Percentiles rank a stretch among this genome's conserved stretches.
Evolutionary conservation across 2,329 filamentous ascomycete genomes (phyloP).

Genomic region (Colletotrichum paranaense): DNA sequence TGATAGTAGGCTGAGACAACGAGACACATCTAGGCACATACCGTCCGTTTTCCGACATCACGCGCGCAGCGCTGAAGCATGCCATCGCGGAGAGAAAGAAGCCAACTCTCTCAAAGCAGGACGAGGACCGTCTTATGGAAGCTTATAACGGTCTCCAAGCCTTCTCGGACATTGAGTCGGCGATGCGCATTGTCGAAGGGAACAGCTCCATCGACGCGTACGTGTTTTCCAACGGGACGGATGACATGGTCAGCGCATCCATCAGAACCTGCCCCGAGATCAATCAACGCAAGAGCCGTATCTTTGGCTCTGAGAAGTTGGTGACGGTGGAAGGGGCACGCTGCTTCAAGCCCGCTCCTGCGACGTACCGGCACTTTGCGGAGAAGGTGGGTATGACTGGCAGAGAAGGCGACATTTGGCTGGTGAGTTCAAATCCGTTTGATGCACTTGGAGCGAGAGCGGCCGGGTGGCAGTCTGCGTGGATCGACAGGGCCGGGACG

Average conservation of each 20-base stretch:
- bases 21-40: constrained; percentile 62
- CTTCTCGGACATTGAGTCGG: constrained; percentile 72
- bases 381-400: constrained; percentile 58
- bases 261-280: constrained; percentile 68
- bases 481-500: constrained; percentile 71
- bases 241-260: constrained; percentile 70
- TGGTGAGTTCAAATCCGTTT: constrained; percentile 80
- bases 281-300: constrained; percentile 49
- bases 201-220: constrained; percentile 60
- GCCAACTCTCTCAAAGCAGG: constrained; percentile 54
- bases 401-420: constrained; percentile 67
- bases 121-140: constrained; percentile 65
- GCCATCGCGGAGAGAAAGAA: constrained; percentile 71
- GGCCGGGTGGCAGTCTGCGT: constrained; percentile 71
- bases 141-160: constrained; percentile 73
- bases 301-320: constrained; percentile 58
- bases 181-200: constrained; percentile 59
- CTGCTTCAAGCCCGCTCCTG: constrained; percentile 74
- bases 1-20: background rate
- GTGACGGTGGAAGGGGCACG: constrained; percentile 70
- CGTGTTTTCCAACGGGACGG: constrained; percentile 78
- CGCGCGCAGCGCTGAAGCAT: constrained; percentile 70
- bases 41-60: constrained; percentile 72
- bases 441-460: constrained; percentile 74
- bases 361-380: constrained; percentile 70